These are phyloP conservation scores for Acanthamoeba castellanii DNA, from an alignment of 208 protist species.

Conservation along the genomic window DNA sequence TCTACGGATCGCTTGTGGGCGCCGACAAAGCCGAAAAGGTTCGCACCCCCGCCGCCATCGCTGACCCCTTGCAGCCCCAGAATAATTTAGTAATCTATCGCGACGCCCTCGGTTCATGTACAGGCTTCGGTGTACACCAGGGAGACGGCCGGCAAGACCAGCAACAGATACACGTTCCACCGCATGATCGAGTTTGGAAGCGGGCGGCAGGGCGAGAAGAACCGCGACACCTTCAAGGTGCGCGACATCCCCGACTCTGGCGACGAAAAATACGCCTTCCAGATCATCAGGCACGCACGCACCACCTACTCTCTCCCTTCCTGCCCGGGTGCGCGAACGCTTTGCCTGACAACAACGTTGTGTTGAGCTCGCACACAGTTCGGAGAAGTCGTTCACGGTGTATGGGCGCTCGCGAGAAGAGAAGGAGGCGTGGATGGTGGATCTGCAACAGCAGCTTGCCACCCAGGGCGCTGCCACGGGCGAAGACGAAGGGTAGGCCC, in stretches of 20 bases:
- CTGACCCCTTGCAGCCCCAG: not conserved
- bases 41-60: no score
- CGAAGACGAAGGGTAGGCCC: conserved; percentile 54
- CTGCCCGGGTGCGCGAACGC: not conserved
- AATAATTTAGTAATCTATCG: not conserved
- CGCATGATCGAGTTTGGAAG: conserved; percentile 57
- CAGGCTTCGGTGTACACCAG: conserved; percentile 49
- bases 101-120: not conserved
- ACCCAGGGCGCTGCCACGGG: not conserved
- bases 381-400: conserved; percentile 59
- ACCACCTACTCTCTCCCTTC: not conserved
- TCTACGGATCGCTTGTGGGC: conserved; percentile 52
- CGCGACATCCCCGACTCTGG: conserved; percentile 33
- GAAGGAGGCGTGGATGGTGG: conserved; percentile 58
- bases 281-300: conserved; percentile 53
- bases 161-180: conserved; percentile 62
- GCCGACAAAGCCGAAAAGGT: conserved; percentile 61
- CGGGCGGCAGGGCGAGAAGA: conserved; percentile 16
- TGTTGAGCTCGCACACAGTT: not conserved
- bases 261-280: conserved; percentile 60
- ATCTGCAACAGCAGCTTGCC: conserved; percentile 10
- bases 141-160: not conserved
- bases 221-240: conserved; percentile 44
- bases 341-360: no score
- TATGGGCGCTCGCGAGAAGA: conserved; percentile 9